Conservation (phyloP, 2,329 filamentous ascomycete genomes). For the Trichoderma citrinoviride region DNA sequence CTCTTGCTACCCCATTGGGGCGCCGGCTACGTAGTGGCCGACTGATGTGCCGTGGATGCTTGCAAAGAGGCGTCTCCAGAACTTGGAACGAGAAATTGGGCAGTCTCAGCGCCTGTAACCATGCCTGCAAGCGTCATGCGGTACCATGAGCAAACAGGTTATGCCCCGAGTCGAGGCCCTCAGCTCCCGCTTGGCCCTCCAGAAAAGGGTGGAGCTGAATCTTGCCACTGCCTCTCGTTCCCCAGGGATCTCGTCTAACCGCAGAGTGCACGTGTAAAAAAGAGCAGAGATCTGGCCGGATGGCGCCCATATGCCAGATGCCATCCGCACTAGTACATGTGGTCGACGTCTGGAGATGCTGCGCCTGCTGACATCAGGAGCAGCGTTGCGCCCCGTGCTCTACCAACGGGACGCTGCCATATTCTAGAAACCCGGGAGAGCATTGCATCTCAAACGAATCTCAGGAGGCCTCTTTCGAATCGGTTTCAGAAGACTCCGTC, state of each 20-base stretch:
- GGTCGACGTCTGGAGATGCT: neutral
- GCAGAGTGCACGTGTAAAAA: neutral
- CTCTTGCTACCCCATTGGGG: too few species aligned
- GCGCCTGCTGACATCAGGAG: neutral
- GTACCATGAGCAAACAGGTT: neutral
- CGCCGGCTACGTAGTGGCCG: neutral
- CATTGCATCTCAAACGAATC: neutral
- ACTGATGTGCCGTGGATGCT: neutral
- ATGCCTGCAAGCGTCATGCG: neutral
- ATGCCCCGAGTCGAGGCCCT: neutral
- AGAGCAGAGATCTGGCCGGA: neutral
- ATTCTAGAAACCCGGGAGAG: neutral
- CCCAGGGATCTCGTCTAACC: neutral
- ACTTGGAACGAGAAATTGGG: neutral
- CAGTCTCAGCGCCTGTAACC: neutral
- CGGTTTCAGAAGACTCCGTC: neutral
- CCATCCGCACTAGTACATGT: neutral
- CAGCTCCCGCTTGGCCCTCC: neutral
- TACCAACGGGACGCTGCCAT: neutral
- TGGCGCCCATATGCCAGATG: neutral
- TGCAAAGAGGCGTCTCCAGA: neutral
- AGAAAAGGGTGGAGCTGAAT: neutral
- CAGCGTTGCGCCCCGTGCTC: neutral
- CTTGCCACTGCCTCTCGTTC: neutral
- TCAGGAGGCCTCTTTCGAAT: conserved; percentile 4